These are phyloP conservation scores for Eimeria falciformis DNA, from an alignment of 169 alveolate genomes.

Conservation along the genomic window DNA sequence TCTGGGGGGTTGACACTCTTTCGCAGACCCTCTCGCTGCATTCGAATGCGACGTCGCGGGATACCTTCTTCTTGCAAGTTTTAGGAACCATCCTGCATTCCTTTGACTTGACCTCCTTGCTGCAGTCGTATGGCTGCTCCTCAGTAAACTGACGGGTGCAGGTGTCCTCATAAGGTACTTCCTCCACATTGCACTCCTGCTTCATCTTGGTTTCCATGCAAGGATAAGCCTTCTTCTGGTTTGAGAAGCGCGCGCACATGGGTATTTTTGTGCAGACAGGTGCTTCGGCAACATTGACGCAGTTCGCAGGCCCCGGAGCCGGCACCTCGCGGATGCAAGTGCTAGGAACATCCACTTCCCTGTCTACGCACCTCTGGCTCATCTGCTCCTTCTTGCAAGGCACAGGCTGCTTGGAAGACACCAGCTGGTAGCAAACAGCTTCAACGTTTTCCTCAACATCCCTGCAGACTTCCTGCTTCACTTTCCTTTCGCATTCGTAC, in stretches of 20 bases:
- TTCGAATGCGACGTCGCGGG: conserved; percentile 73
- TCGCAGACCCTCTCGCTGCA: conserved; percentile 76
- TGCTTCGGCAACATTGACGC: conserved; percentile 52
- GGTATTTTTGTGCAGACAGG: conserved; percentile 52
- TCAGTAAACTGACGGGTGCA: conserved; percentile 69
- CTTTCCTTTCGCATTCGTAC: conserved; percentile 74
- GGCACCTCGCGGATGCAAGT: conserved; percentile 75
- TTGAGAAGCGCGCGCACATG: conserved; percentile 66
- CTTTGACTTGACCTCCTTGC: conserved; percentile 61
- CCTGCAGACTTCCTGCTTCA: conserved; percentile 64
- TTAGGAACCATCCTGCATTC: conserved; percentile 73
- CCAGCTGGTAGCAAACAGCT: conserved; percentile 62
- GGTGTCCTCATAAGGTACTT: conserved; percentile 74
- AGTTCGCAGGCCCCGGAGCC: conserved; percentile 61
- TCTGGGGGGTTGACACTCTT: conserved; percentile 59
- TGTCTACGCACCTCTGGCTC: conserved; percentile 65
- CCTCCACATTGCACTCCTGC: conserved; percentile 68
- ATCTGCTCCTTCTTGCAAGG: conserved; percentile 69
- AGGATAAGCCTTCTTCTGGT: conserved; percentile 66
- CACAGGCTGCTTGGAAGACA: conserved; percentile 58
- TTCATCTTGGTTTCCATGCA: conserved; percentile 76
- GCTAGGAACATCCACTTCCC: conserved; percentile 72
- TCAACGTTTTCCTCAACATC: conserved; percentile 69
- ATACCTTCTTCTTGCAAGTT: conserved; percentile 60
- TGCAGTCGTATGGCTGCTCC: conserved; percentile 72